phyloP scores from a whole-genome alignment of 352 stramenopile species.

The Pythium brassicae region DNA sequence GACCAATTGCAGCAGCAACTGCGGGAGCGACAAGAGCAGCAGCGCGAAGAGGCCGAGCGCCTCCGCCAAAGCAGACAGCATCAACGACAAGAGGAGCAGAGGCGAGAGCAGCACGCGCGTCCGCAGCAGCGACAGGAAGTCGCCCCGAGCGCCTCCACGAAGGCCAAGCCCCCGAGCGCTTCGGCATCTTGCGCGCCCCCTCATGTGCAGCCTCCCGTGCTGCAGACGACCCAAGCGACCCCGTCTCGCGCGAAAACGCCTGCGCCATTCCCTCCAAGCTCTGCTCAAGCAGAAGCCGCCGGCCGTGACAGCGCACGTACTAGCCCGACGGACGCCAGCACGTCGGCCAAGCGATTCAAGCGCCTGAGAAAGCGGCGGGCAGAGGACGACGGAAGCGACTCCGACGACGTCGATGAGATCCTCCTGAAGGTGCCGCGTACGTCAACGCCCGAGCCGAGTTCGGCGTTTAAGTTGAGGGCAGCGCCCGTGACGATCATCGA shows the following conservation, averaged over 20 bases:
- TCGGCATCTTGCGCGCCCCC: background rate
- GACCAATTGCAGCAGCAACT: background rate
- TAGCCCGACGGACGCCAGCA: background rate
- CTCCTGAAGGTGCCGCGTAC: background rate
- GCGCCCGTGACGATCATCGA: slow-evolving; percentile 12
- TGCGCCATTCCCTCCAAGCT: background rate
- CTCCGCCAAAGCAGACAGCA: background rate
- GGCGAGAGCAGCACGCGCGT: slow-evolving; percentile 10
- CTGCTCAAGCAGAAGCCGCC: background rate
- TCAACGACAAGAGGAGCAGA: slow-evolving; percentile 4
- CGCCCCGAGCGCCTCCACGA: too few relatives aligned
- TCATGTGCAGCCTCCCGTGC: background rate
- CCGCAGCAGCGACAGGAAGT: background rate
- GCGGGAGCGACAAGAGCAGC: slow-evolving; percentile 1
- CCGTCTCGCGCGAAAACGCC: background rate
- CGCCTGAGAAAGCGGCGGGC: slow-evolving; percentile 5
- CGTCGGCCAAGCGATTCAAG: slow-evolving; percentile 10
- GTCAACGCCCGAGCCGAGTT: background rate
- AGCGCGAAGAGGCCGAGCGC: background rate
- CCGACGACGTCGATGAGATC: slow-evolving; percentile 6
- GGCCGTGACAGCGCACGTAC: background rate
- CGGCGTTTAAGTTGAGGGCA: background rate
- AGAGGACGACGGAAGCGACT: slow-evolving; percentile 4
- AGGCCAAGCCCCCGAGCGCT: background rate
- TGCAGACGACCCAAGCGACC: background rate